Percentiles rank a stretch among this genome's conserved stretches.
These are phyloP conservation scores for Phytopythium helicoides DNA, from an alignment of 352 stramenopile species.

Conservation along the genomic window DNA sequence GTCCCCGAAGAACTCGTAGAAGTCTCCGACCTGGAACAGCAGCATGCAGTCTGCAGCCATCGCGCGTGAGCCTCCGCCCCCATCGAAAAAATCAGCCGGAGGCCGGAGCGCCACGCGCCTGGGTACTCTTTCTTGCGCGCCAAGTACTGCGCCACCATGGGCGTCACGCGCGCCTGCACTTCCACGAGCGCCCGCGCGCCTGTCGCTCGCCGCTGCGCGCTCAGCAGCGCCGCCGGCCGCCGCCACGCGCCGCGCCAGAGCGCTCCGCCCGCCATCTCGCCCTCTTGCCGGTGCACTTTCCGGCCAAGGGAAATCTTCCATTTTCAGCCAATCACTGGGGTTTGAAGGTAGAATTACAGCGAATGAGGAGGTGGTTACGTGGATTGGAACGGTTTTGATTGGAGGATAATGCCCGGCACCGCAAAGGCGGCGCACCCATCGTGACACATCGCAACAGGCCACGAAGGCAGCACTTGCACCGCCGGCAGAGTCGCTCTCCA, in stretches of 20 bases:
- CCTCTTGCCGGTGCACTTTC: not conserved
- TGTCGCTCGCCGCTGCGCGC: not conserved
- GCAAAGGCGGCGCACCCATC: no score
- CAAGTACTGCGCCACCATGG: slow-evolving; percentile 74
- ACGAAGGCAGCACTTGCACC: not conserved
- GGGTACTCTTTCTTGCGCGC: slow-evolving; percentile 77
- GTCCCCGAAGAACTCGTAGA: slow-evolving; percentile 84
- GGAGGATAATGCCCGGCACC: no score
- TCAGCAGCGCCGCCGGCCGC: not conserved
- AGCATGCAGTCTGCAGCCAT: slow-evolving; percentile 82
- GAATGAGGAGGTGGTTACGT: no score
- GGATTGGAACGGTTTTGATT: no score
- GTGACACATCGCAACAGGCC: not conserved
- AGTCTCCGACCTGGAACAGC: slow-evolving; percentile 82
- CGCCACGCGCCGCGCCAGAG: not conserved
- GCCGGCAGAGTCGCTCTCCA: not conserved
- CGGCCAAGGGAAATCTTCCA: not conserved
- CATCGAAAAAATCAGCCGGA: no score
- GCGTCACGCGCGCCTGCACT: slow-evolving; percentile 14
- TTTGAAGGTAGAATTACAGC: not conserved
- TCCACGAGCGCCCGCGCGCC: not conserved
- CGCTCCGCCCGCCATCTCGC: not conserved
- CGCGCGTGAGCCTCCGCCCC: no score
- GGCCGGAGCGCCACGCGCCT: slow-evolving; percentile 31
- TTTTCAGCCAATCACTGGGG: not conserved